Evolutionary conservation across 164 flowering plant species (phyloP).

Genomic region (grape (Vitis vinifera)): DNA sequence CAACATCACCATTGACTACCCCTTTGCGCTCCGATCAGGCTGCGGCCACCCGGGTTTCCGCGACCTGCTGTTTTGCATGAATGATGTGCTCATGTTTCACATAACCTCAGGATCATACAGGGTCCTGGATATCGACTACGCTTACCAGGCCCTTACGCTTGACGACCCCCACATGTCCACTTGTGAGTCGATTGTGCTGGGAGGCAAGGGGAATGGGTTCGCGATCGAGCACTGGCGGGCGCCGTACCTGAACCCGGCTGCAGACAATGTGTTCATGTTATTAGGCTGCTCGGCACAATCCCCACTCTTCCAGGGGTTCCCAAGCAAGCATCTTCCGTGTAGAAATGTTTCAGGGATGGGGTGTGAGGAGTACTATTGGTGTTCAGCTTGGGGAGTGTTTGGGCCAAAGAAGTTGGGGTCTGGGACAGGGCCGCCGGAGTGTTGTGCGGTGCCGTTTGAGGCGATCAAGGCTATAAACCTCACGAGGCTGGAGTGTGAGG

Average conservation of each 20-base stretch:
- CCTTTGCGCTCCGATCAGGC: constrained; percentile 63
- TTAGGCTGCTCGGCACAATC: constrained; percentile 74
- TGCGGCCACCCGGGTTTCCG: constrained; percentile 85
- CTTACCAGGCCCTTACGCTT: constrained; percentile 64
- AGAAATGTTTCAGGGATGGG: constrained; percentile 88
- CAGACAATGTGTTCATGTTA: constrained; percentile 83
- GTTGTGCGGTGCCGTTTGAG: constrained; percentile 70
- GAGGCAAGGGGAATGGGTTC: constrained; percentile 74
- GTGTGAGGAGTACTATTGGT: constrained; percentile 76
- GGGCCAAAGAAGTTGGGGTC: constrained; percentile 32
- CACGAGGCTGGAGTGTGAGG: constrained; percentile 66
- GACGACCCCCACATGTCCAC: constrained; percentile 84
- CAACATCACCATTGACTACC: constrained; percentile 80
- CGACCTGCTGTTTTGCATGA: constrained; percentile 79
- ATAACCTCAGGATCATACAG: constrained; percentile 88
- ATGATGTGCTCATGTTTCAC: constrained; percentile 86
- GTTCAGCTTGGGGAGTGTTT: constrained; percentile 65
- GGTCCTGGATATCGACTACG: constrained; percentile 80
- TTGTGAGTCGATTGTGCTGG: constrained; percentile 59
- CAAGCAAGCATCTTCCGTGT: constrained; percentile 73
- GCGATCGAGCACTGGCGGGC: constrained; percentile 64
- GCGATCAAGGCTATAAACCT: constrained; percentile 69
- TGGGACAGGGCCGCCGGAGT: constrained; percentile 70
- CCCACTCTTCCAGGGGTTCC: constrained; percentile 89
- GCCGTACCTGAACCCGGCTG: constrained; percentile 58